Base-by-base conservation (phyloP, 2,329 filamentous ascomycete species). In the Pyrenophora teres region DNA sequence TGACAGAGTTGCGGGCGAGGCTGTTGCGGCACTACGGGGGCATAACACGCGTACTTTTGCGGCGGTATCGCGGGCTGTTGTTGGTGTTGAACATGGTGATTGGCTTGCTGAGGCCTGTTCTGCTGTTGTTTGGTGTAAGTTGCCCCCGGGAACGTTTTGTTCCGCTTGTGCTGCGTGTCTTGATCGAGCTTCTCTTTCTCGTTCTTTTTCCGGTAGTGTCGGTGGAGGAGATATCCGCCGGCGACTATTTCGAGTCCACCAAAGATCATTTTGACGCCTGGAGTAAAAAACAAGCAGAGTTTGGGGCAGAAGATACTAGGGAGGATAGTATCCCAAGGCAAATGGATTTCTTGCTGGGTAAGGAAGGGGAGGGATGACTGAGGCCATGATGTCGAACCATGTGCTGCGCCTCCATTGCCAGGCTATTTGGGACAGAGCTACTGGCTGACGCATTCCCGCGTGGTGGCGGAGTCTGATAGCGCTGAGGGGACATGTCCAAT, bases 171-270 rank as follows among this genome's bases (percentile, higher is more conserved):
- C 32, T 66, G 55, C 13, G 61, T 60, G 40, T 71, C 68, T 15
- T 65, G 56, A 38, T 65, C 52, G 13, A 65, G 54, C 41, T 54
- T 59, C 50, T 62, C 63, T 57, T 69, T 68, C 53, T 69, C 62
- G 38, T 68, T 64, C 54, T 72, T 72, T 47, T 71, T 68, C 49
- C 69, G 70, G 47, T 71, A 63, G 43, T 73, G 64, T 27, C 63
- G 64, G 54, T 74, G 69, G 19, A 69, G 45, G 6, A 74, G 56
- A 40, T 70, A 70, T 25, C 69, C 71, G 35, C 68, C 71, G 25
- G 68, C 67, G 41, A 73, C 63, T 21, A 74, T 47, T 47, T 74
- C 71, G 1, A 74, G 64, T n/a, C 71, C 71, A n/a, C 71, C 71
- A 27, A 74, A 63, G 45, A 74, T 63, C 71, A 74, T 74, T 8